Percentiles rank a stretch among this genome's conserved stretches.
phyloP scores from a whole-genome alignment of 352 stramenopile species.

The Achlya hypogyna region DNA sequence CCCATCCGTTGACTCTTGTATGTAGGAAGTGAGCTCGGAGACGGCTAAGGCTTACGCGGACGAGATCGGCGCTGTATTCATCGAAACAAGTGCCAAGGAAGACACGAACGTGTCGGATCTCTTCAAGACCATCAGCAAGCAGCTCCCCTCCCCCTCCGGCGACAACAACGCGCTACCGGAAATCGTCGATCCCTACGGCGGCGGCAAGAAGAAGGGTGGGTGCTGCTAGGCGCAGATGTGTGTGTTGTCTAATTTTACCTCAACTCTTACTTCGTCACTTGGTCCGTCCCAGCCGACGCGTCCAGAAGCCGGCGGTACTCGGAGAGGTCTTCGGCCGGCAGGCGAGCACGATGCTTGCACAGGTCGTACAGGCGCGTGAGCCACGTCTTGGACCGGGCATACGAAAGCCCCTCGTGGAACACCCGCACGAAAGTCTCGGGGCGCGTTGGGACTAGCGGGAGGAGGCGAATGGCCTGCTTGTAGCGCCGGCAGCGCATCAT shows the following conservation, averaged over 20 bases:
- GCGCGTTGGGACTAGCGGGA: neutral
- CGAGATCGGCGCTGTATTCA: constrained; percentile 88
- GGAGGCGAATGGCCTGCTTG: neutral
- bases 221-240: constrained; percentile 44
- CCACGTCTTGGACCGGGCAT: neutral
- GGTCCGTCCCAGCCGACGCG: neutral
- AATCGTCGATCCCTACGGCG: constrained; percentile 77
- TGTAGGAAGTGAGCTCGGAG: constrained; percentile 75
- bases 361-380: neutral
- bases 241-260: neutral
- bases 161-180: constrained; percentile 78
- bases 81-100: constrained; percentile 92
- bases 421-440: neutral
- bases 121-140: constrained; percentile 88
- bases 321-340: neutral
- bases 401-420: neutral
- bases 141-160: constrained; percentile 50
- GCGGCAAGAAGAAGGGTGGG: constrained; percentile 73
- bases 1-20: constrained; percentile 12
- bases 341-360: neutral
- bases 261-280: no score
- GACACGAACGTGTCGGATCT: constrained; percentile 90
- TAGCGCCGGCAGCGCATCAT: neutral
- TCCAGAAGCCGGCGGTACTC: neutral
- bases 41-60: constrained; percentile 86